Evolutionary conservation across 208 protist genomes (phyloP).

Genomic region (Kentomonas sorsogonicus): DNA sequence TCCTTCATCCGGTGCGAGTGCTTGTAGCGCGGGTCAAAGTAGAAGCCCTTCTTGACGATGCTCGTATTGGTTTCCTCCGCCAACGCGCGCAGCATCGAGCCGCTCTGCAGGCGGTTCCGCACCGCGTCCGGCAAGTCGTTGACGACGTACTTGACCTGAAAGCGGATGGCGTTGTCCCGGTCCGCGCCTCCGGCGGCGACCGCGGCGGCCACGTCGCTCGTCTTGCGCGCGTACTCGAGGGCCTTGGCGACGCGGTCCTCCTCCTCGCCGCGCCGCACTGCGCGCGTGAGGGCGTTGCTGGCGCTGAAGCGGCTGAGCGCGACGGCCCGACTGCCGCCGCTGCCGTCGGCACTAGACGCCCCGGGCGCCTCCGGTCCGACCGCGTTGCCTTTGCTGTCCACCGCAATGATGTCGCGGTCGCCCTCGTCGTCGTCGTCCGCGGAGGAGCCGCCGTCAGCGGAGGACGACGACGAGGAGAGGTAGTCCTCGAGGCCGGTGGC

Average conservation of each 20-base stretch:
- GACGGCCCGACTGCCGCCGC: constrained; percentile 2
- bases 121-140: constrained; percentile 77
- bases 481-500: constrained; percentile 74
- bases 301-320: too few relatives aligned
- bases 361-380: constrained; percentile 10
- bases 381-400: constrained; percentile 14
- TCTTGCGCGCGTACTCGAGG: constrained; percentile 70
- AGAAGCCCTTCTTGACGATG: constrained; percentile 82
- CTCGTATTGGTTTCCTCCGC: constrained; percentile 61
- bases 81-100: constrained; percentile 44
- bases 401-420: constrained; percentile 16
- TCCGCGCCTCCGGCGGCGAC: constrained; percentile 8
- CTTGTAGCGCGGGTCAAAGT: constrained; percentile 68
- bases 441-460: constrained; percentile 38
- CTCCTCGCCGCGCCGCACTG: constrained; percentile 13
- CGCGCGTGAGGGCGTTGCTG: too few relatives aligned
- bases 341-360: constrained; percentile 1
- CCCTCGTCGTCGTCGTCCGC: constrained; percentile 26
- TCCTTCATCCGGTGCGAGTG: constrained; percentile 74
- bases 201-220: constrained; percentile 37
- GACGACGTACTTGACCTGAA: constrained; percentile 76
- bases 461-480: constrained; percentile 44
- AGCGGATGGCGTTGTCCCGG: constrained; percentile 44
- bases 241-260: constrained; percentile 60
- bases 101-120: constrained; percentile 57